Evolutionary conservation across 345 rosid genomes (phyloP).

Genomic region (Sonneratia caseolaris): DNA sequence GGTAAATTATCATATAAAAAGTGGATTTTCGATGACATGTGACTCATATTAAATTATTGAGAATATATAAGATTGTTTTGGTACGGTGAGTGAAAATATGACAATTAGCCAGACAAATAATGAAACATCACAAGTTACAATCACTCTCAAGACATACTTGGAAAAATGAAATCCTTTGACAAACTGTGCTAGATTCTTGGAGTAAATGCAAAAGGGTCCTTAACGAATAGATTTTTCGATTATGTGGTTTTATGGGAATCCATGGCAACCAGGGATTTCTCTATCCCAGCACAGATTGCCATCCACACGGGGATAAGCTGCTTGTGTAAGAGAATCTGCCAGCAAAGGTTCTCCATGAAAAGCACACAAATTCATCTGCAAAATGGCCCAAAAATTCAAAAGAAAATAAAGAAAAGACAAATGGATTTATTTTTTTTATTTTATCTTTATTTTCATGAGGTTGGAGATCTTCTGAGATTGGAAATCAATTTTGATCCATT

Average conservation of each 20-base stretch:
- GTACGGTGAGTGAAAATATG: too few relatives aligned
- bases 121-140: background rate
- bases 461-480: conserved; percentile 5
- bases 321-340: conserved; percentile 57
- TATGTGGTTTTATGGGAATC: background rate
- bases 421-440: background rate
- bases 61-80: too few relatives aligned
- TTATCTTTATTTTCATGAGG: background rate
- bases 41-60: too few relatives aligned
- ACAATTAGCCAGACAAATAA: background rate
- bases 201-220: background rate
- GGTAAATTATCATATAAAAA: too few relatives aligned
- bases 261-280: background rate
- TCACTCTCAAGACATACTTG: background rate
- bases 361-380: background rate
- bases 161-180: background rate
- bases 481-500: conserved; percentile 44
- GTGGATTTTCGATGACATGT: too few relatives aligned
- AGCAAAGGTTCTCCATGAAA: conserved; percentile 23
- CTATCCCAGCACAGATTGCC: background rate
- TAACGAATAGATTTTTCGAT: background rate
- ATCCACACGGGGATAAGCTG: conserved; percentile 27
- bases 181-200: background rate
- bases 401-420: background rate
- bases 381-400: conserved; percentile 5